These are phyloP conservation scores for Candida khao-thaluensis DNA, from an alignment of 805 yeast species.

Conservation along the genomic window DNA sequence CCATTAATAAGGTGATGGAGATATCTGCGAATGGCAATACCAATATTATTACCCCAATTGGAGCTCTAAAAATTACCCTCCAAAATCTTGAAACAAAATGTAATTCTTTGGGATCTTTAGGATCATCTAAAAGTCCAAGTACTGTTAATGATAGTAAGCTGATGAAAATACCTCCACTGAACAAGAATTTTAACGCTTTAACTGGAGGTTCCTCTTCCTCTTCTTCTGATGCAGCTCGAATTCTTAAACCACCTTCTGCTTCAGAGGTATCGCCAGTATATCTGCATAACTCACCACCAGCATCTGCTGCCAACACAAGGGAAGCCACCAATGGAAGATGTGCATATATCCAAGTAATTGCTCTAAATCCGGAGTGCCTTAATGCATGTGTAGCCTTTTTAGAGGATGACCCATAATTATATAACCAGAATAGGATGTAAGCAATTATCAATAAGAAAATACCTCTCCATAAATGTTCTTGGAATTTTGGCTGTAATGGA, in stretches of 20 bases:
- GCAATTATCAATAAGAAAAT: slow-evolving; percentile 48
- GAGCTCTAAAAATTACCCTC: slow-evolving; percentile 42
- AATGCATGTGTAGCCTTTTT: slow-evolving; percentile 52
- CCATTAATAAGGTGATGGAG: slow-evolving; percentile 40
- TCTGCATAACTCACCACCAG: slow-evolving; percentile 49
- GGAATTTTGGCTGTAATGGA: slow-evolving; percentile 50
- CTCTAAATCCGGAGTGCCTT: slow-evolving; percentile 46
- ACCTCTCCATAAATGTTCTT: slow-evolving; percentile 46
- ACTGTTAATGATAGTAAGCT: slow-evolving; percentile 38
- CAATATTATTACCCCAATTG: slow-evolving; percentile 37
- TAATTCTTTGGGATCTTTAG: slow-evolving; percentile 36
- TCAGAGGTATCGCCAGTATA: neutral
- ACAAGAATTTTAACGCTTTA: slow-evolving; percentile 47
- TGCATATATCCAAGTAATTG: slow-evolving; percentile 43
- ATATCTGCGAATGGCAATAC: slow-evolving; percentile 47
- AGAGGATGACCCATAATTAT: slow-evolving; percentile 53
- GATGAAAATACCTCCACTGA: slow-evolving; percentile 53
- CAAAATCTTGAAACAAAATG: slow-evolving; percentile 32
- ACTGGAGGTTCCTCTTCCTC: slow-evolving; percentile 29
- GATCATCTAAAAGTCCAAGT: slow-evolving; percentile 45
- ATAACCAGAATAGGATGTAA: slow-evolving; percentile 51
- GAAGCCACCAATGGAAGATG: slow-evolving; percentile 55
- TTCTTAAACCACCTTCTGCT: neutral
- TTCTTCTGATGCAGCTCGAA: too few species aligned
- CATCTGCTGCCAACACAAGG: slow-evolving; percentile 56